Evolutionary conservation across 768 basidiomycete species (phyloP).

Genomic region (Mycena chlorophos): DNA sequence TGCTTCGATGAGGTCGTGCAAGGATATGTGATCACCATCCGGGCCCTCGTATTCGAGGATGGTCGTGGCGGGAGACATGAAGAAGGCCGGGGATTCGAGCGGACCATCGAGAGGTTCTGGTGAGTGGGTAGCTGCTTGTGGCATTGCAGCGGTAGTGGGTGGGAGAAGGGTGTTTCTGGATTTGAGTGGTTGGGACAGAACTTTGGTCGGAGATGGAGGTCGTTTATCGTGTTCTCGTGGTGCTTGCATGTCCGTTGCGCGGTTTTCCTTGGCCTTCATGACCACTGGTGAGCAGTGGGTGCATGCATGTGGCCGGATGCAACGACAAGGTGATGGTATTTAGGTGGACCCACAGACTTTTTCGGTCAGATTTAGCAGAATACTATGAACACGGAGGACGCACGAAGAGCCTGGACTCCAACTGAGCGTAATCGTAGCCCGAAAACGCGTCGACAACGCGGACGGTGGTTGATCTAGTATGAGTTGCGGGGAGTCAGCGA

Average conservation of each 20-base stretch:
- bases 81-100: slow-evolving; percentile 24
- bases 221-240: slow-evolving; percentile 1
- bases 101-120: slow-evolving; percentile 13
- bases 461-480: too few relatives aligned
- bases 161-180: slow-evolving; percentile 12
- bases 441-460: too few relatives aligned
- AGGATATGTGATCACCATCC: slow-evolving; percentile 36
- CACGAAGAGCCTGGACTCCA: not conserved
- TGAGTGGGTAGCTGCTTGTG: slow-evolving; percentile 5
- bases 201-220: slow-evolving; percentile 2
- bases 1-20: slow-evolving; percentile 62
- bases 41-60: slow-evolving; percentile 47
- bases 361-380: not conserved
- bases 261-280: slow-evolving; percentile 23
- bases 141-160: slow-evolving; percentile 12
- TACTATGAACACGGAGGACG: too few relatives aligned
- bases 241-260: slow-evolving; percentile 1
- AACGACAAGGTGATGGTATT: not conserved
- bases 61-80: slow-evolving; percentile 47
- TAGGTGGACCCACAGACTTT: slow-evolving; percentile 2
- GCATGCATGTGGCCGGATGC: slow-evolving; percentile 9
- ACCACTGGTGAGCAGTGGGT: slow-evolving; percentile 1
- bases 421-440: too few relatives aligned
- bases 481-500: too few relatives aligned
- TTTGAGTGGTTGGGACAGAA: slow-evolving; percentile 15